Evolutionary conservation across 345 rosid species (phyloP).

Genomic region (Hibiscus mutabilis): DNA sequence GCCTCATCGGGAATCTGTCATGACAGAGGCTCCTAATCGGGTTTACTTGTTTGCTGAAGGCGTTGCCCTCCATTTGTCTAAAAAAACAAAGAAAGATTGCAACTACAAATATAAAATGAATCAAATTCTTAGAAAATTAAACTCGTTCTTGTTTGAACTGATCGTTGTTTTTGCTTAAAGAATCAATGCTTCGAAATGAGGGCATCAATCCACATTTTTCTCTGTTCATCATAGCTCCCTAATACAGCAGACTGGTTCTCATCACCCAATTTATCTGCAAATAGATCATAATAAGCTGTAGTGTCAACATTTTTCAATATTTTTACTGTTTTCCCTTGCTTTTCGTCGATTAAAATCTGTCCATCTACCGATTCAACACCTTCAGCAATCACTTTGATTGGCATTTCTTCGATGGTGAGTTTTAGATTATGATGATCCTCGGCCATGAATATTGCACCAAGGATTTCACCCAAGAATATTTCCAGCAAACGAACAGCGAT

Average conservation of each 20-base stretch:
- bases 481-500: conserved; percentile 34
- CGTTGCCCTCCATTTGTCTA: too few relatives aligned
- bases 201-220: conserved; percentile 37
- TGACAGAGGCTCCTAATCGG: too few relatives aligned
- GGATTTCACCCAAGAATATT: conserved; percentile 71
- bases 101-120: too few relatives aligned
- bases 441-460: conserved; percentile 61
- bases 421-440: conserved; percentile 33
- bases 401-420: conserved; percentile 26
- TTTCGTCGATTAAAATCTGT: conserved; percentile 28
- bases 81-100: too few relatives aligned
- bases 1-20: too few relatives aligned
- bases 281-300: conserved; percentile 31
- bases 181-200: neutral
- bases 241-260: conserved; percentile 58
- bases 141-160: too few relatives aligned
- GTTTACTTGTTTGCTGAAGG: too few relatives aligned
- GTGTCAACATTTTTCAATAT: conserved; percentile 41
- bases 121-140: too few relatives aligned
- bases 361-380: conserved; percentile 61
- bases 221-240: conserved; percentile 72
- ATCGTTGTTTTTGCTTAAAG: too few relatives aligned
- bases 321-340: conserved; percentile 35
- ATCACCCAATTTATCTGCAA: conserved; percentile 39
- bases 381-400: conserved; percentile 43